These are phyloP conservation scores for Phyllosticta citriasiana DNA, from an alignment of 2,329 filamentous ascomycete species.

Conservation along the genomic window DNA sequence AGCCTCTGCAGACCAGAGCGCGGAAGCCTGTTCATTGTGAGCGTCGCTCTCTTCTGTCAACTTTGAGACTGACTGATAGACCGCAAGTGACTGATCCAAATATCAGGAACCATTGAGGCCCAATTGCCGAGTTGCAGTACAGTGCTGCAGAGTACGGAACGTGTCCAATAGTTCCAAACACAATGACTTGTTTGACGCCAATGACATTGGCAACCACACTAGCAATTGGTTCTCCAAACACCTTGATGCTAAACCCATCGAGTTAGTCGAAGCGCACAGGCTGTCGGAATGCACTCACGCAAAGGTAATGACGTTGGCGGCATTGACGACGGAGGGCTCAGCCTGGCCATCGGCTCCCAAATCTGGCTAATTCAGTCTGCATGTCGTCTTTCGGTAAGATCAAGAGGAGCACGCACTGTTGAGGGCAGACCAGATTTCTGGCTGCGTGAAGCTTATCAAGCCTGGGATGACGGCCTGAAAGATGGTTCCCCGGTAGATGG, in stretches of 20 bases:
- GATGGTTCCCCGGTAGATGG: constrained; percentile 34
- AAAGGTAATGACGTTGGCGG: constrained; percentile 8
- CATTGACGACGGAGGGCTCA: constrained; percentile 4
- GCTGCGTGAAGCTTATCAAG: constrained; percentile 36
- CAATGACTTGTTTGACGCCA: constrained; percentile 27
- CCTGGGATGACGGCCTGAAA: constrained; percentile 40
- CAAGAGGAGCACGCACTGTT: constrained; percentile 27
- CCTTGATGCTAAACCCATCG: constrained; percentile 20
- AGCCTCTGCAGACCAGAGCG: constrained; percentile 33
- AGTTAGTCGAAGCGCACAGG: constrained; percentile 25
- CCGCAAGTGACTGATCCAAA: constrained; percentile 25
- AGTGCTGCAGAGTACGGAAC: constrained; percentile 21
- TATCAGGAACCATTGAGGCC: constrained; percentile 25
- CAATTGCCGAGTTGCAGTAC: constrained; percentile 23
- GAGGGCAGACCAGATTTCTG: constrained; percentile 40
- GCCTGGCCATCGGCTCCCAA: constrained; percentile 17
- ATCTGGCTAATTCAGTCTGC: constrained; percentile 1
- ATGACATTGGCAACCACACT: constrained; percentile 26
- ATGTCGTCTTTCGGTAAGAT: constrained; percentile 20
- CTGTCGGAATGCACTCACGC: constrained; percentile 36
- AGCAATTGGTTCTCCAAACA: not conserved
- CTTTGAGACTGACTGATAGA: constrained; percentile 11
- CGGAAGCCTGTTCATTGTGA: constrained; percentile 25
- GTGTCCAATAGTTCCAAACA: constrained; percentile 23
- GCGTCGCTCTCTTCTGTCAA: not conserved